Evolutionary conservation across 2,329 filamentous ascomycete species (phyloP).

Genomic region (Fonsecaea multimorphosa): DNA sequence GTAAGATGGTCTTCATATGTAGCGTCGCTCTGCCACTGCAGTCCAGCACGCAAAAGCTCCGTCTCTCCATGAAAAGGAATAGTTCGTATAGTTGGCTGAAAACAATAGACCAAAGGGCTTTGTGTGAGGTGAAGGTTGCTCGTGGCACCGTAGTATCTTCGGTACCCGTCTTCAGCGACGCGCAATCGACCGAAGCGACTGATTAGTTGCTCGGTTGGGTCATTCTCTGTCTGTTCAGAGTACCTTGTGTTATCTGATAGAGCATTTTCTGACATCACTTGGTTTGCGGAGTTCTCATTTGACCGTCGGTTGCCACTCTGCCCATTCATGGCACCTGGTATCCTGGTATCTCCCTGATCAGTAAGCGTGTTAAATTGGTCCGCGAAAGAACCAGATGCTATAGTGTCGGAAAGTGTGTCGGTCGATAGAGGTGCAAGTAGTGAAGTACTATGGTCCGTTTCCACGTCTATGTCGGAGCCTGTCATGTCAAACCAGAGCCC

Average conservation of each 20-base stretch:
- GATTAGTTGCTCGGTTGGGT: slow-evolving; percentile 53
- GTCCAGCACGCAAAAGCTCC: slow-evolving; percentile 50
- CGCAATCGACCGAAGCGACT: slow-evolving; percentile 54
- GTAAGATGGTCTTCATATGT: slow-evolving; percentile 53
- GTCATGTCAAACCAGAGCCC: slow-evolving; percentile 4
- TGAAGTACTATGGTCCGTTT: slow-evolving; percentile 1
- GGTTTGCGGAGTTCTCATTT: not conserved
- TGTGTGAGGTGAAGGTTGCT: slow-evolving; percentile 53
- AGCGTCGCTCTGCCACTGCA: slow-evolving; percentile 50
- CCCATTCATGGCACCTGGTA: not conserved
- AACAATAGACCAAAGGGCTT: slow-evolving; percentile 45
- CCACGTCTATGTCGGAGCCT: slow-evolving; percentile 1
- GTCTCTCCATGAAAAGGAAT: slow-evolving; percentile 46
- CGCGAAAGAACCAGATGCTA: not conserved
- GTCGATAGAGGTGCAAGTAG: slow-evolving; percentile 9
- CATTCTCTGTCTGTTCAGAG: slow-evolving; percentile 37
- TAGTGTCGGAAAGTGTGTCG: not conserved
- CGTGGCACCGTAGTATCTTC: slow-evolving; percentile 54
- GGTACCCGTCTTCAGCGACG: slow-evolving; percentile 50
- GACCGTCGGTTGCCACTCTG: not conserved
- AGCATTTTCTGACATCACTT: not conserved
- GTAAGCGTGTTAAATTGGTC: not conserved
- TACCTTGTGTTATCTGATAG: not conserved
- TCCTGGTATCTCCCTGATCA: not conserved
- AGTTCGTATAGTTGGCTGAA: slow-evolving; percentile 32